Evolutionary conservation across 352 stramenopile species (phyloP).

Genomic region (Phytopythium aichiense): DNA sequence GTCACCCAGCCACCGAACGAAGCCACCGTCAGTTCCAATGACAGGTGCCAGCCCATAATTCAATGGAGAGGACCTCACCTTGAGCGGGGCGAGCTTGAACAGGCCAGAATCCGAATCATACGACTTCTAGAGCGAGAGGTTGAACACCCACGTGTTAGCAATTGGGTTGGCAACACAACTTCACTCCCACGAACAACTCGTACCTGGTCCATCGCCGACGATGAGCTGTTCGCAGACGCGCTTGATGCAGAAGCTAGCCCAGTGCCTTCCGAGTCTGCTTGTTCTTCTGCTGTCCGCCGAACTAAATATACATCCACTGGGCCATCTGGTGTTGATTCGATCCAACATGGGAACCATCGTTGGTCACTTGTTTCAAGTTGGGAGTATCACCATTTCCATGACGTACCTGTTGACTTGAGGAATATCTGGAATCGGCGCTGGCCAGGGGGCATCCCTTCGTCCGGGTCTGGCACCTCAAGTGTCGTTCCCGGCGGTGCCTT

Average conservation of each 20-base stretch:
- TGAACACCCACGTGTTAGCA: not conserved
- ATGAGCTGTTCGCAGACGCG: constrained; percentile 27
- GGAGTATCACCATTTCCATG: constrained; percentile 1
- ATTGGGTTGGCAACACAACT: not conserved
- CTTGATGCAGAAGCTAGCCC: constrained; percentile 11
- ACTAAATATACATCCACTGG: constrained; percentile 91
- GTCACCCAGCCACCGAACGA: constrained; percentile 1
- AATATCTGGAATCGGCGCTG: constrained; percentile 93
- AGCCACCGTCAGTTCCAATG: not conserved
- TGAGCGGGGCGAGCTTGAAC: constrained; percentile 83
- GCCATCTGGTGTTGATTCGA: constrained; percentile 39
- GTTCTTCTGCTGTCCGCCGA: constrained; percentile 45
- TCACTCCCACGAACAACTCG: not conserved
- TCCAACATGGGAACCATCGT: not conserved
- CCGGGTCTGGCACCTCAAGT: constrained; percentile 92
- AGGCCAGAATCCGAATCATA: constrained; percentile 81
- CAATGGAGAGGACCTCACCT: constrained; percentile 32
- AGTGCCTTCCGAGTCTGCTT: constrained; percentile 21
- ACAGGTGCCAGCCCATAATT: not conserved
- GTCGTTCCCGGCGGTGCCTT: constrained; percentile 92
- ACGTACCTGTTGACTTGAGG: constrained; percentile 80
- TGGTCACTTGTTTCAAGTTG: not conserved
- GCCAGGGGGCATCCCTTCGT: constrained; percentile 90
- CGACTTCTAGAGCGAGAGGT: constrained; percentile 38
- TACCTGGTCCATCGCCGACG: constrained; percentile 57